Evolutionary conservation across 2,329 filamentous ascomycete species (phyloP).

Genomic region (Diaporthe sp.): DNA sequence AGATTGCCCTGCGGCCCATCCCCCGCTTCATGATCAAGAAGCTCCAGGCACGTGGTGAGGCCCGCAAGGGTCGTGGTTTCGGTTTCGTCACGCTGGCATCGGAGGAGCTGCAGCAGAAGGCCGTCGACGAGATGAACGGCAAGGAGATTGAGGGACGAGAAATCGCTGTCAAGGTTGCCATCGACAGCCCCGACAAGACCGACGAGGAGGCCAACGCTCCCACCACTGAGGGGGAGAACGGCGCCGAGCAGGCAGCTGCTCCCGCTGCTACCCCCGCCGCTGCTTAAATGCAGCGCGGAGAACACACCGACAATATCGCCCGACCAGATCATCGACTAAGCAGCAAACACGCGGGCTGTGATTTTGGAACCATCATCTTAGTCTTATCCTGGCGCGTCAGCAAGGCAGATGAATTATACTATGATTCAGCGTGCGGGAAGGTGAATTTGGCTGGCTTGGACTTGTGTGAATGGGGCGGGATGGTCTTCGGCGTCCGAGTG

Average conservation of each 20-base stretch:
- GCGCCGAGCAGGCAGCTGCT: slow-evolving; percentile 52
- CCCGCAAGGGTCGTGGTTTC: slow-evolving; percentile 98
- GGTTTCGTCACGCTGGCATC: slow-evolving; percentile 97
- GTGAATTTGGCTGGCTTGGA: slow-evolving; percentile 43
- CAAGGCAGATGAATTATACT: slow-evolving; percentile 36
- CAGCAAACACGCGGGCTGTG: slow-evolving; percentile 26
- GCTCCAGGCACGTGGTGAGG: slow-evolving; percentile 96
- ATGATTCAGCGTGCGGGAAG: slow-evolving; percentile 45
- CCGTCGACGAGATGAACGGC: slow-evolving; percentile 97
- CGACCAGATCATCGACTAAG: slow-evolving; percentile 30
- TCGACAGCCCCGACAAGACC: slow-evolving; percentile 98
- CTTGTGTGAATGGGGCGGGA: slow-evolving; percentile 26
- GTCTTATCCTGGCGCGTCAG: slow-evolving; percentile 38
- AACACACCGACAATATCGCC: slow-evolving; percentile 16
- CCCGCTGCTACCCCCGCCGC: slow-evolving; percentile 42
- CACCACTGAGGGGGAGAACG: slow-evolving; percentile 57
- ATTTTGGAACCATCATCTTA: slow-evolving; percentile 39
- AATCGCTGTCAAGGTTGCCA: slow-evolving; percentile 99
- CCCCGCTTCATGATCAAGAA: slow-evolving; percentile 99
- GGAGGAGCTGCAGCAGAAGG: slow-evolving; percentile 97
- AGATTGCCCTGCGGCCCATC: slow-evolving; percentile 98
- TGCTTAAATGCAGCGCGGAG: slow-evolving; percentile 47
- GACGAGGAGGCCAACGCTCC: slow-evolving; percentile 82
- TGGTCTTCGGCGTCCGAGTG: slow-evolving; percentile 42
- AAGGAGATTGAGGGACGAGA: slow-evolving; percentile 99